phyloP scores from a whole-genome alignment of 2,329 filamentous ascomycete species.

The Pseudopyrenochaeta lycopersici region DNA sequence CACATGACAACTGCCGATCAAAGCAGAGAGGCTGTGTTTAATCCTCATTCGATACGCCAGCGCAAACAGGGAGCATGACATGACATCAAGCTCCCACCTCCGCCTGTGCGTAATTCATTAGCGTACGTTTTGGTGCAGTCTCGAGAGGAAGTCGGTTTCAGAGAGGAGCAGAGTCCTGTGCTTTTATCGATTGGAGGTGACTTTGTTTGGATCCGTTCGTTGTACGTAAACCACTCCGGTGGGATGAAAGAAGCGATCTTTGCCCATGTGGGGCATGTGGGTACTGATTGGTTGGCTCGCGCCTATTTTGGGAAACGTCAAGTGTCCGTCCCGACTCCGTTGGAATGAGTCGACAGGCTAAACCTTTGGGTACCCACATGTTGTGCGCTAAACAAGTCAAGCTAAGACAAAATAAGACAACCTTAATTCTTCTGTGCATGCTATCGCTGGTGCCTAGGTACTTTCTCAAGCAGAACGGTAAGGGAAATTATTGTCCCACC shows the following conservation, averaged over 20 bases:
- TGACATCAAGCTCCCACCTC: not conserved
- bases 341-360: not conserved
- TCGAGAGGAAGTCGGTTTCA: no score
- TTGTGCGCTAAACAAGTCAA: not conserved
- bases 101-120: no score
- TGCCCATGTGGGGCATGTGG: not conserved
- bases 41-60: not conserved
- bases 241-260: constrained; percentile 7
- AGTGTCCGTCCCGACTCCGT: not conserved
- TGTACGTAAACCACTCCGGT: constrained; percentile 18
- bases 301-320: not conserved
- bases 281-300: constrained; percentile 4
- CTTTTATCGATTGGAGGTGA: no score
- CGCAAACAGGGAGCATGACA: not conserved
- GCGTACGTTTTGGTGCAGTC: no score
- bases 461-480: not conserved
- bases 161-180: no score
- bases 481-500: not conserved
- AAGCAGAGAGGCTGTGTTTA: not conserved
- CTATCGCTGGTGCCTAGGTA: not conserved
- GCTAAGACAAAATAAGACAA: not conserved
- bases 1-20: not conserved
- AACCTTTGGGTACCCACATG: not conserved
- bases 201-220: not conserved
- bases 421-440: constrained; percentile 2